Percentiles rank a stretch among this genome's conserved stretches.
Evolutionary conservation across 345 rosid genomes (phyloP).

Genomic region (Tarenaya hassleriana): DNA sequence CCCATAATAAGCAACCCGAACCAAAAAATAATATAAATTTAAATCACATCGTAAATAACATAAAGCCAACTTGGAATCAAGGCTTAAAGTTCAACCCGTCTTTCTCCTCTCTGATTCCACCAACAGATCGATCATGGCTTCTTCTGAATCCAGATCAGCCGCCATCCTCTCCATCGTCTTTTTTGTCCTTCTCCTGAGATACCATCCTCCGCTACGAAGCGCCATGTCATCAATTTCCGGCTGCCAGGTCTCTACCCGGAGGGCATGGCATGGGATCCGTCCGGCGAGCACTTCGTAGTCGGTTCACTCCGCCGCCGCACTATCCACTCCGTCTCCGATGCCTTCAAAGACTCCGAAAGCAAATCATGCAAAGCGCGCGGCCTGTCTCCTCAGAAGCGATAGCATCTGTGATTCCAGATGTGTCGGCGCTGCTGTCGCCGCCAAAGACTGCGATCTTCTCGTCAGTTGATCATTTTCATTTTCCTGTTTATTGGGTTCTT

Average conservation of each 20-base stretch:
- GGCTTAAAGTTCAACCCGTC: too few relatives aligned
- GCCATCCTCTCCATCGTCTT: slow-evolving; percentile 17
- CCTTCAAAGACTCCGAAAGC: slow-evolving; percentile 35
- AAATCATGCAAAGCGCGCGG: slow-evolving; percentile 38
- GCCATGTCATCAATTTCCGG: slow-evolving; percentile 61
- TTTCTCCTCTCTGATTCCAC: too few relatives aligned
- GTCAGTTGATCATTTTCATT: neutral
- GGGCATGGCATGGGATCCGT: slow-evolving; percentile 62
- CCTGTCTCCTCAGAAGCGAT: slow-evolving; percentile 55
- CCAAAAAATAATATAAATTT: too few relatives aligned
- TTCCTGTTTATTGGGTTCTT: neutral
- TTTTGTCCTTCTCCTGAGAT: neutral
- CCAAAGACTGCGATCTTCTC: slow-evolving; percentile 27
- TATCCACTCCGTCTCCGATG: slow-evolving; percentile 68
- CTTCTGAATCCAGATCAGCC: slow-evolving; percentile 11
- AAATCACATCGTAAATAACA: too few relatives aligned
- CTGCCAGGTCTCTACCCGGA: slow-evolving; percentile 71
- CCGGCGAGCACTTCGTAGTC: slow-evolving; percentile 68
- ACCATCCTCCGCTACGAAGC: slow-evolving; percentile 26
- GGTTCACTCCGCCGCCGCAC: slow-evolving; percentile 61
- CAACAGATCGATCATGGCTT: slow-evolving; percentile 23
- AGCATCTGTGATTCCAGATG: slow-evolving; percentile 71
- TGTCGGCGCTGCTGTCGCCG: slow-evolving; percentile 31
- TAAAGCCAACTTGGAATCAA: too few relatives aligned
- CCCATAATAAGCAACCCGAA: too few relatives aligned